Percentiles rank a stretch among this genome's conserved stretches.
Conservation (phyloP, 1,284 basidiomycete species). For the Anthracocystis setariae region DNA sequence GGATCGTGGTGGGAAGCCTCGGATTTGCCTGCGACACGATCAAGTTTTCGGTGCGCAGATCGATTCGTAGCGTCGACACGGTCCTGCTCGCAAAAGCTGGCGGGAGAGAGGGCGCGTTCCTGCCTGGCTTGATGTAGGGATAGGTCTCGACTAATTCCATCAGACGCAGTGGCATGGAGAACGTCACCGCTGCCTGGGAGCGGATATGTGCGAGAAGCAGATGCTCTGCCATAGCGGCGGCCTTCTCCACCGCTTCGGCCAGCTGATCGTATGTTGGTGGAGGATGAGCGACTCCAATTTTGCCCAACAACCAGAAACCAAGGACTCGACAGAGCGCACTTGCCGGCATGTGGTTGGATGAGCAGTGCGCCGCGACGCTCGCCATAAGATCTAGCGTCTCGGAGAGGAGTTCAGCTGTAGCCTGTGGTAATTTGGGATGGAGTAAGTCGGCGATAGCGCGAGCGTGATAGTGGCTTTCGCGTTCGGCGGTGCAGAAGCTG, state of each 20-base stretch:
- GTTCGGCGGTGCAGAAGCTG: conserved; percentile 45
- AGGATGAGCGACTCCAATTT: conserved; percentile 46
- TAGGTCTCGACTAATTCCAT: conserved; percentile 52
- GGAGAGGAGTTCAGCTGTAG: conserved; percentile 42
- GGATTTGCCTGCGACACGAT: conserved; percentile 35
- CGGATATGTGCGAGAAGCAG: conserved; percentile 54
- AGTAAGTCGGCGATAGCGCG: conserved; percentile 44
- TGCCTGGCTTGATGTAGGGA: conserved; percentile 25
- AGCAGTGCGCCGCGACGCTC: conserved; percentile 49
- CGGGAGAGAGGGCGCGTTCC: conserved; percentile 18
- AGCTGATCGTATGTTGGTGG: conserved; percentile 45
- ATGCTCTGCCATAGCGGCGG: conserved; percentile 45
- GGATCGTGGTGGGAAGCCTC: conserved; percentile 31
- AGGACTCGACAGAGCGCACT: conserved; percentile 37
- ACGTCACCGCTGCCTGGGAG: conserved; percentile 46
- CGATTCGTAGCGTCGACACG: conserved; percentile 35
- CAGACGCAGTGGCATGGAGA: conserved; percentile 51
- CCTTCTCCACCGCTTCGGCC: conserved; percentile 8
- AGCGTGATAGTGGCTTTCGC: conserved; percentile 29
- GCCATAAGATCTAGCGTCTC: conserved; percentile 53
- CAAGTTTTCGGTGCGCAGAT: conserved; percentile 49
- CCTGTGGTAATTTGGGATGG: conserved; percentile 35
- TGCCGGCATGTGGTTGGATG: conserved; percentile 58
- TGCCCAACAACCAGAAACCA: conserved; percentile 57
- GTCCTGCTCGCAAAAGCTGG: conserved; percentile 24